Conservation (phyloP, 495 filamentous ascomycete genomes). For the Hypoxylon rickii region DNA sequence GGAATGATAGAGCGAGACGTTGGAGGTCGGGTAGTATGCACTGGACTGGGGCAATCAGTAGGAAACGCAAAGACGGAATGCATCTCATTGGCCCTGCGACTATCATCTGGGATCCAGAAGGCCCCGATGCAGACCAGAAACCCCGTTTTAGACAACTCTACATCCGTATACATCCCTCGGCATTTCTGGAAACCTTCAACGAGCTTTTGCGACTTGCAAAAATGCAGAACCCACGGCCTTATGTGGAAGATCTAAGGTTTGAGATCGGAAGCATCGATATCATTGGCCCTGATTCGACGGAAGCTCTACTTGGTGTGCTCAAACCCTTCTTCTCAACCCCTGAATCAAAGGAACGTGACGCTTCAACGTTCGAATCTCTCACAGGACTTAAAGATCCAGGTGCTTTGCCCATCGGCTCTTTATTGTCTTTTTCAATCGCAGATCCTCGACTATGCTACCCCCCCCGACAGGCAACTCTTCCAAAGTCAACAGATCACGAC, state of each 20-base stretch:
- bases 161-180: slow-evolving; percentile 84
- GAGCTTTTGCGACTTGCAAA: slow-evolving; percentile 72
- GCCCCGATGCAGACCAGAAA: slow-evolving; percentile 32
- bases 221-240: slow-evolving; percentile 70
- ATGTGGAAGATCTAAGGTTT: slow-evolving; percentile 87
- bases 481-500: slow-evolving; percentile 55
- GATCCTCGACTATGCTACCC: slow-evolving; percentile 86
- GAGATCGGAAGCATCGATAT: slow-evolving; percentile 95
- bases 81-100: slow-evolving; percentile 75
- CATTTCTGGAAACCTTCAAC: slow-evolving; percentile 83
- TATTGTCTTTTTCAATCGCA: slow-evolving; percentile 71
- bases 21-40: slow-evolving; percentile 76
- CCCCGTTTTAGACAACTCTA: slow-evolving; percentile 64
- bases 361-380: slow-evolving; percentile 65
- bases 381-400: slow-evolving; percentile 74
- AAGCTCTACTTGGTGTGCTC: slow-evolving; percentile 75
- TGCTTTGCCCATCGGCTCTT: slow-evolving; percentile 70
- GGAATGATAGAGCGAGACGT: slow-evolving; percentile 66
- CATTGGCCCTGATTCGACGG: slow-evolving; percentile 80
- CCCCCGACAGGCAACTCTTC: slow-evolving; percentile 50
- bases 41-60: slow-evolving; percentile 68
- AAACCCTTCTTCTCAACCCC: slow-evolving; percentile 52
- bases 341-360: slow-evolving; percentile 48
- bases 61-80: slow-evolving; percentile 57
- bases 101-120: slow-evolving; percentile 66